Conservation (phyloP, 805 yeast genomes). For the Groenewaldozyma salmanticensis region DNA sequence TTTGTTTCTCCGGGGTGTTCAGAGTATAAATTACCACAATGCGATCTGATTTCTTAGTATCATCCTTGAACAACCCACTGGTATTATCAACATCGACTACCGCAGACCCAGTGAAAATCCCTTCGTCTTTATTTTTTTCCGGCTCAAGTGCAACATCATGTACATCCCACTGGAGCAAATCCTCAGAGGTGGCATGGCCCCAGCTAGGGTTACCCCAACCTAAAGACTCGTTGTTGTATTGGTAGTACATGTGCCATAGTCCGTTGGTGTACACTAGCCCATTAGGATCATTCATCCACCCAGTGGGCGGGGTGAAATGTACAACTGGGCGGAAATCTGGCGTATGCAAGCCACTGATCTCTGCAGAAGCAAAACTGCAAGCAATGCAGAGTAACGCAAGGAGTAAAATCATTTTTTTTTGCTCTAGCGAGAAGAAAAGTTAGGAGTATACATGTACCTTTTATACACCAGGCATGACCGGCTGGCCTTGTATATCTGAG, state of each 20-base stretch:
- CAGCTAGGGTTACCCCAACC: conserved; percentile 31
- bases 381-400: no score
- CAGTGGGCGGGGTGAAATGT: conserved; percentile 29
- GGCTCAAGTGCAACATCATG: conserved; percentile 27
- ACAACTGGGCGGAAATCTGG: conserved; percentile 4
- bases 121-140: conserved; percentile 23
- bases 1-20: conserved; percentile 21
- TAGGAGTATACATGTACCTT: no score
- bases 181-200: conserved; percentile 35
- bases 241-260: conserved; percentile 32
- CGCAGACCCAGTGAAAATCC: conserved; percentile 31
- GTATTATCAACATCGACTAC: conserved; percentile 32
- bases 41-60: conserved; percentile 20
- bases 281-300: conserved; percentile 39
- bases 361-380: no score
- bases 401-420: no score
- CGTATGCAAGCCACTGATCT: no score
- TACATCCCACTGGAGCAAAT: conserved; percentile 29
- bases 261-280: conserved; percentile 30
- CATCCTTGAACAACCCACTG: conserved; percentile 23
- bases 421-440: no score
- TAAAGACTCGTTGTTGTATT: conserved; percentile 29
- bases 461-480: no score
- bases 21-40: conserved; percentile 32
- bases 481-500: no score